phyloP scores from a whole-genome alignment of 202 grass and related monocot genomes.

The Carex arenaria region DNA sequence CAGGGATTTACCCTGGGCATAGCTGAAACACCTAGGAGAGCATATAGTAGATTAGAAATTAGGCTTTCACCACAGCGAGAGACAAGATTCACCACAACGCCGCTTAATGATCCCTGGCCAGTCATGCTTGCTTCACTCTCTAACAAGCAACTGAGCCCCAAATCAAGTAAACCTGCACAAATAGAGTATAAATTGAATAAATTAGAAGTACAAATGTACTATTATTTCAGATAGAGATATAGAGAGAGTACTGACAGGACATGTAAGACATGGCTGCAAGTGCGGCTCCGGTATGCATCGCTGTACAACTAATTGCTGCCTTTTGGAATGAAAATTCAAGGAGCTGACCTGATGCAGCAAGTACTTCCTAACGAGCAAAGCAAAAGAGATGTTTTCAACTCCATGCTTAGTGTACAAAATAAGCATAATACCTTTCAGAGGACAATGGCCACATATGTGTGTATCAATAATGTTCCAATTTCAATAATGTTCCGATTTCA shows the following conservation, averaged over 20 bases:
- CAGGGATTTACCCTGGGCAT: slow-evolving; percentile 63
- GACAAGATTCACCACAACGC: slow-evolving; percentile 60
- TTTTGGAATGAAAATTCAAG: slow-evolving; percentile 91
- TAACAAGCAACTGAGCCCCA: slow-evolving; percentile 50
- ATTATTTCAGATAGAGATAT: neutral
- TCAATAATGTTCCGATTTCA: neutral
- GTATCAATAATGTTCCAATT: neutral
- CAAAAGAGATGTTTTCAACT: slow-evolving; percentile 12
- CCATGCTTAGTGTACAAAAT: neutral
- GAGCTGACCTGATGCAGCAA: slow-evolving; percentile 56
- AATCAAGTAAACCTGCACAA: slow-evolving; percentile 84
- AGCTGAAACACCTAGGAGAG: slow-evolving; percentile 88
- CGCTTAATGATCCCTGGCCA: slow-evolving; percentile 41
- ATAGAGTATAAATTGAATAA: slow-evolving; percentile 18
- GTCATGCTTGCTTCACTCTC: slow-evolving; percentile 43
- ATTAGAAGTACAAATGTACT: slow-evolving; percentile 8
- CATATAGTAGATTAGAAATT: slow-evolving; percentile 80
- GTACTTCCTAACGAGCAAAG: slow-evolving; percentile 52
- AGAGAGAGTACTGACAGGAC: slow-evolving; percentile 59
- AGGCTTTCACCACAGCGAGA: slow-evolving; percentile 72
- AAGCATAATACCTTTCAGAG: neutral
- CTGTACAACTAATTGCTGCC: slow-evolving; percentile 78
- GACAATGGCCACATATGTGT: neutral
- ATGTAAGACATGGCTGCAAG: slow-evolving; percentile 93
- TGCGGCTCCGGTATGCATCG: slow-evolving; percentile 84